Conservation (phyloP, 1,139 yeast species). For the Debaryomyces fabryi region DNA sequence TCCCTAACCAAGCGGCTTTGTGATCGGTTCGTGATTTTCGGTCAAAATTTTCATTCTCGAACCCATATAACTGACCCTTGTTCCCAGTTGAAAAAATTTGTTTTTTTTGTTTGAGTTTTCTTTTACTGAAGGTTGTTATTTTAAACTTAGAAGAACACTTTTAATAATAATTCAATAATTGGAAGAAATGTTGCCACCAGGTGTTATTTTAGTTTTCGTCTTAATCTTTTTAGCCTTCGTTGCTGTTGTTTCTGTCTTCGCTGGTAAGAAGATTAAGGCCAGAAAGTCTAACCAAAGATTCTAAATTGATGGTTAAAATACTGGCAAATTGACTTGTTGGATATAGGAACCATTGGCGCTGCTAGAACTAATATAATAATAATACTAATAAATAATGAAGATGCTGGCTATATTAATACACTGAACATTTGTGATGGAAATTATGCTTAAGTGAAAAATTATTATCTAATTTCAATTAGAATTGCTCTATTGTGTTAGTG, state of each 20-base stretch:
- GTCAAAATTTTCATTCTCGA: constrained; percentile 8
- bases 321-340: background rate
- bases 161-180: constrained; percentile 8
- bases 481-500: background rate
- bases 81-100: constrained; percentile 3
- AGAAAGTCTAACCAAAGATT: constrained; percentile 53
- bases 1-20: constrained; percentile 3
- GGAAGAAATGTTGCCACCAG: constrained; percentile 48
- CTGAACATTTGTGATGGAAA: background rate
- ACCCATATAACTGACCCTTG: constrained; percentile 9
- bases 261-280: constrained; percentile 43
- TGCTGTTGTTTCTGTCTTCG: constrained; percentile 38
- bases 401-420: background rate
- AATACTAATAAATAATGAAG: constrained; percentile 2
- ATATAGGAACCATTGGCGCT: background rate
- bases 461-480: background rate
- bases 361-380: background rate
- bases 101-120: constrained; percentile 11
- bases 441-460: constrained; percentile 6
- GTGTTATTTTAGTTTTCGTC: constrained; percentile 55
- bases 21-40: constrained; percentile 3
- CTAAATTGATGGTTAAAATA: constrained; percentile 23
- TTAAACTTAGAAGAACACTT: constrained; percentile 8
- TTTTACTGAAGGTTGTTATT: constrained; percentile 11
- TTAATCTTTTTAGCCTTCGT: constrained; percentile 46